phyloP scores from a whole-genome alignment of 495 filamentous ascomycete species.

The Letharia lupina region DNA sequence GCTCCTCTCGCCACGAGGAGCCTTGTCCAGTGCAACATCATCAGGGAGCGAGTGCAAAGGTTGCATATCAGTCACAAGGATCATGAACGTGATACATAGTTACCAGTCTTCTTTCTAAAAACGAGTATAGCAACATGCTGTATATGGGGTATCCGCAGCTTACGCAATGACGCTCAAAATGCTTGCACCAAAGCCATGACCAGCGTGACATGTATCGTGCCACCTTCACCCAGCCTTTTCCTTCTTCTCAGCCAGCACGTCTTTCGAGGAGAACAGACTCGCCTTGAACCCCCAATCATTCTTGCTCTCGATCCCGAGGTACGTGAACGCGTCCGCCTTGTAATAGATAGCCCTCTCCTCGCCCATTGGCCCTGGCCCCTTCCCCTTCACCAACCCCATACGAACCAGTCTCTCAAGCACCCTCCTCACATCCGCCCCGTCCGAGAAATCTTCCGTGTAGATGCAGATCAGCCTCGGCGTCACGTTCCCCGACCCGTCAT shows the following conservation, averaged over 20 bases:
- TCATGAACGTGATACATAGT: neutral
- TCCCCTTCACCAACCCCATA: constrained; percentile 46
- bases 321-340: constrained; percentile 73
- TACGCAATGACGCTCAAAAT: neutral
- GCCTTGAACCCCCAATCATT: constrained; percentile 64
- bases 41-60: neutral
- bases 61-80: neutral
- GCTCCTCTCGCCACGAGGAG: neutral
- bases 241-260: constrained; percentile 29
- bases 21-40: neutral
- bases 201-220: neutral
- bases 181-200: neutral
- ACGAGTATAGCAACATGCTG: neutral
- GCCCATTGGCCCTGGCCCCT: constrained; percentile 9
- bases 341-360: constrained; percentile 57
- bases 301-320: constrained; percentile 53
- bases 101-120: neutral
- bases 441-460: constrained; percentile 66
- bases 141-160: neutral
- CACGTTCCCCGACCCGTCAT: constrained; percentile 33
- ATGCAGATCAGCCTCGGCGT: constrained; percentile 54
- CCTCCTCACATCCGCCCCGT: constrained; percentile 57
- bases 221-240: neutral
- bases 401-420: constrained; percentile 52
- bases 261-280: constrained; percentile 39